phyloP scores from a whole-genome alignment of 305 asterid species.

The Withania somnifera region DNA sequence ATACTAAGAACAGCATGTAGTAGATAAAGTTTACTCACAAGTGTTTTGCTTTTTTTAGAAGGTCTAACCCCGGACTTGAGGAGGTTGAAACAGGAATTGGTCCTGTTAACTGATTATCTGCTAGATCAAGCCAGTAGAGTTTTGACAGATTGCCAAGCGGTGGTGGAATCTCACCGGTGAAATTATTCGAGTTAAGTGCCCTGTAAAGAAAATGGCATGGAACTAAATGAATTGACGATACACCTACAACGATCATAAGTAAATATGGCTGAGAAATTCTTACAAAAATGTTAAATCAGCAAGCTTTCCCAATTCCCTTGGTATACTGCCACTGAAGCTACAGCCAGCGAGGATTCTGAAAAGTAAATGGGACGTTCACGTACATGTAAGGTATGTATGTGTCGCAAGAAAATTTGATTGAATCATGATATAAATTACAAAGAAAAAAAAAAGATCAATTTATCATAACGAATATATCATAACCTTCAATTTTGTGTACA shows the following conservation, averaged over 20 bases:
- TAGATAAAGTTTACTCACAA: constrained; percentile 41
- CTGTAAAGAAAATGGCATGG: constrained; percentile 24
- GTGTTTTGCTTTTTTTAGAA: constrained; percentile 77
- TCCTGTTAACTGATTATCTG: constrained; percentile 77
- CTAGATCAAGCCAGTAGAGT: constrained; percentile 84
- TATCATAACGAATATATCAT: neutral
- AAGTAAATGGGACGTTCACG: neutral
- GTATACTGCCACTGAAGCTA: constrained; percentile 67
- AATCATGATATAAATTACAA: neutral
- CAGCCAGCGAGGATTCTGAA: constrained; percentile 92
- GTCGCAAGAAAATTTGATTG: neutral
- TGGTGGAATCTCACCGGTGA: constrained; percentile 70
- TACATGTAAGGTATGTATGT: neutral
- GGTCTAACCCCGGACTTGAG: constrained; percentile 63
- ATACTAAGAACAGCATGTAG: neutral
- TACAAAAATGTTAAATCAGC: constrained; percentile 67
- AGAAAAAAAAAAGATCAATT: neutral
- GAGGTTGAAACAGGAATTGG: constrained; percentile 58
- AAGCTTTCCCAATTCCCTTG: constrained; percentile 70
- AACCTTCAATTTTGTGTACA: neutral
- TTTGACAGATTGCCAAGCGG: constrained; percentile 72
- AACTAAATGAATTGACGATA: neutral
- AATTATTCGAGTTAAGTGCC: constrained; percentile 80
- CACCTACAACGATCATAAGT: constrained; percentile 54
- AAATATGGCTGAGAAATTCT: constrained; percentile 48